These are phyloP conservation scores for Takashimella koratensis DNA, from an alignment of 1,284 basidiomycete species.

Conservation along the genomic window DNA sequence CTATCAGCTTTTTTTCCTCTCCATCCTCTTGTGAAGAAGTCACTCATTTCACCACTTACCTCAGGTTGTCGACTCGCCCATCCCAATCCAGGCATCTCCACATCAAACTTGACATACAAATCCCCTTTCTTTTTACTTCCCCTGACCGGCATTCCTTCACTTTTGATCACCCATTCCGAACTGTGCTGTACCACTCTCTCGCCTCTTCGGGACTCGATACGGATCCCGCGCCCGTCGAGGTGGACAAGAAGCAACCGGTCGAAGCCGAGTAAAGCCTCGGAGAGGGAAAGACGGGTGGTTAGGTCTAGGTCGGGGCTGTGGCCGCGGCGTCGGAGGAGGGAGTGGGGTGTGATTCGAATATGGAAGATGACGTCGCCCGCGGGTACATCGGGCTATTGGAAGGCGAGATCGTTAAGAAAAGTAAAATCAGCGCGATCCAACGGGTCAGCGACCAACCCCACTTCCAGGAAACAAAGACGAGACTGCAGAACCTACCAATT, in stretches of 20 bases:
- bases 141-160: slow-evolving; percentile 81
- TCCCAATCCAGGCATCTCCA: slow-evolving; percentile 65
- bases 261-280: slow-evolving; percentile 87
- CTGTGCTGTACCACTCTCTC: slow-evolving; percentile 68
- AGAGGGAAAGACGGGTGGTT: slow-evolving; percentile 65
- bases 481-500: slow-evolving; percentile 67
- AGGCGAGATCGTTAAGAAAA: slow-evolving; percentile 10
- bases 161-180: slow-evolving; percentile 67
- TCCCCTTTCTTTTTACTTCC: slow-evolving; percentile 69
- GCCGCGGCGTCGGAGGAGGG: slow-evolving; percentile 57
- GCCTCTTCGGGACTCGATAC: slow-evolving; percentile 65
- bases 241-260: slow-evolving; percentile 80
- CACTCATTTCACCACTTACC: no score
- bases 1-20: not conserved
- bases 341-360: slow-evolving; percentile 64
- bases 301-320: slow-evolving; percentile 32
- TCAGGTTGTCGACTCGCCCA: slow-evolving; percentile 34
- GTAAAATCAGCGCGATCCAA: not conserved
- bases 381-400: slow-evolving; percentile 66
- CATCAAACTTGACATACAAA: slow-evolving; percentile 70
- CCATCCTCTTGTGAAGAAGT: no score
- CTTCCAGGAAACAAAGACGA: not conserved
- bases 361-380: slow-evolving; percentile 86
- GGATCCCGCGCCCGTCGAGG: slow-evolving; percentile 81
- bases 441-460: not conserved